These are phyloP conservation scores for Nigrograna mackinnonii DNA, from an alignment of 2,329 filamentous ascomycete genomes.

Conservation along the genomic window DNA sequence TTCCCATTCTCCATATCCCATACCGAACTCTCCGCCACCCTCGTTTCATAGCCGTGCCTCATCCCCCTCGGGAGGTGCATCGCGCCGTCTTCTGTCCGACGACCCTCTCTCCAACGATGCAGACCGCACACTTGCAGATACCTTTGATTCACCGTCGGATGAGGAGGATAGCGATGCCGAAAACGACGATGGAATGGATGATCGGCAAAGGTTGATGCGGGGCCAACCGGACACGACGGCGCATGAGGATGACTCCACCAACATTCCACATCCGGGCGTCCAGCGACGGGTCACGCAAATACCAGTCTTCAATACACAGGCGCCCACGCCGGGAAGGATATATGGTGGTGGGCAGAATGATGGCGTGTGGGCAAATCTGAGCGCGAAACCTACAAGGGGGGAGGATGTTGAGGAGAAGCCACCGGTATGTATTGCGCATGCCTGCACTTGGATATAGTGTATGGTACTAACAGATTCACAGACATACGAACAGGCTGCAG, in stretches of 20 bases:
- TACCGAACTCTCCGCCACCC: slow-evolving; percentile 61
- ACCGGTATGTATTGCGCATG: slow-evolving; percentile 67
- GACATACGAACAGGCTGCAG: slow-evolving; percentile 98
- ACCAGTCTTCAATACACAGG: slow-evolving; percentile 52
- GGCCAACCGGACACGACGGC: slow-evolving; percentile 50
- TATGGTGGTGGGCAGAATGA: slow-evolving; percentile 78
- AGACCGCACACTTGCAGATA: slow-evolving; percentile 84
- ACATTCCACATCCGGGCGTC: slow-evolving; percentile 38
- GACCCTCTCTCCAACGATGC: slow-evolving; percentile 60
- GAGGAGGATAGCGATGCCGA: slow-evolving; percentile 73
- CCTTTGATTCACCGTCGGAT: slow-evolving; percentile 71
- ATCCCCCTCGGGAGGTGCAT: slow-evolving; percentile 57
- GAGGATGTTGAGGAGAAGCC: slow-evolving; percentile 88
- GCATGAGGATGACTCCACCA: slow-evolving; percentile 14
- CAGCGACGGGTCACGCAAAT: slow-evolving; percentile 57
- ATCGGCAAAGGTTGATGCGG: slow-evolving; percentile 84
- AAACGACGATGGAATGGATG: slow-evolving; percentile 74
- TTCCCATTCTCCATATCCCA: slow-evolving; percentile 34
- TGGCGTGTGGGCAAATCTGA: slow-evolving; percentile 94
- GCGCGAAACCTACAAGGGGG: slow-evolving; percentile 82
- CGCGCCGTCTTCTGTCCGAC: slow-evolving; percentile 56
- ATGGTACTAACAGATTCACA: slow-evolving; percentile 50
- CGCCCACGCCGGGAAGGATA: slow-evolving; percentile 52
- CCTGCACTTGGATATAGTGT: neutral
- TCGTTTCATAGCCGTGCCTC: slow-evolving; percentile 88